Conservation (phyloP, 2,329 filamentous ascomycete species). For the Colletotrichum shisoi region DNA sequence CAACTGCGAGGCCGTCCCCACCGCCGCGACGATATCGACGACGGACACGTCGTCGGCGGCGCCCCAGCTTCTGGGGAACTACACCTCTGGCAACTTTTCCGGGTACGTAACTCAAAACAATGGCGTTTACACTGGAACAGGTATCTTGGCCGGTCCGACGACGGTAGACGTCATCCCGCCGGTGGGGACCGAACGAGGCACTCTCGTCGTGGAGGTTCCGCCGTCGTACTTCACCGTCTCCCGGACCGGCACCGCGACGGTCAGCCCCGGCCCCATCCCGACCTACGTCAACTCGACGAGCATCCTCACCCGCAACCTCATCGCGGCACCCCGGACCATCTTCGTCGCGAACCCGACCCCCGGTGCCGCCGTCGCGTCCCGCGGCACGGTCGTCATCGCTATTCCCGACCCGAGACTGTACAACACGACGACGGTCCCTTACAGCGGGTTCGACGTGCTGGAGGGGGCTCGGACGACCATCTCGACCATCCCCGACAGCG, state of each 20-base stretch:
- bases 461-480: conserved; percentile 22
- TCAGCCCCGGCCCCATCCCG: background rate
- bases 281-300: conserved; percentile 22
- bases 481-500: conserved; percentile 24
- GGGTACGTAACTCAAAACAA: conserved; percentile 20
- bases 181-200: background rate
- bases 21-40: conserved; percentile 6
- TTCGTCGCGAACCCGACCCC: conserved; percentile 22
- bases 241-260: conserved; percentile 1
- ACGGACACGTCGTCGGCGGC: background rate
- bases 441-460: conserved; percentile 8
- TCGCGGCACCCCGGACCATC: conserved; percentile 29
- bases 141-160: conserved; percentile 23
- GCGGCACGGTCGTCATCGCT: conserved; percentile 30
- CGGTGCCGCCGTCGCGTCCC: background rate
- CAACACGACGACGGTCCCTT: conserved; percentile 25
- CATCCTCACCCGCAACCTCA: conserved; percentile 18
- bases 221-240: conserved; percentile 29
- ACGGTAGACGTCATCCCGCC: conserved; percentile 5
- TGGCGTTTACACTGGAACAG: conserved; percentile 26
- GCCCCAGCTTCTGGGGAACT: background rate
- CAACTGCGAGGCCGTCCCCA: conserved; percentile 17
- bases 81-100: conserved; percentile 2
- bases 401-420: conserved; percentile 28
- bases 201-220: conserved; percentile 22